Conservation (phyloP, 1,139 yeast species). For the Suhomyces anneliseae region DNA sequence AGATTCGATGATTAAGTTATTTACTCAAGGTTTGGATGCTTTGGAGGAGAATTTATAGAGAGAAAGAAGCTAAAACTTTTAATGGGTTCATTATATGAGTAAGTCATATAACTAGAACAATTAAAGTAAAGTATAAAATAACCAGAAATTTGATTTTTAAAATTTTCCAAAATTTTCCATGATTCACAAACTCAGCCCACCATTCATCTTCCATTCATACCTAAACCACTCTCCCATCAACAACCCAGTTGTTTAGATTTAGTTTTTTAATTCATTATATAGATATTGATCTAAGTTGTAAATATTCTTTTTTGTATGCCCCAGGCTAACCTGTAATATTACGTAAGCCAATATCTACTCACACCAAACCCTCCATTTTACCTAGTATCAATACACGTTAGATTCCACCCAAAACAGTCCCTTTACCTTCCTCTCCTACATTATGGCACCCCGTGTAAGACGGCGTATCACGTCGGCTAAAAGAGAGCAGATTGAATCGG, state of each 20-base stretch:
- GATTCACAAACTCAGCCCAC: too few relatives aligned
- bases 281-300: too few relatives aligned
- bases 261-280: too few relatives aligned
- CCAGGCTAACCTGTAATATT: not conserved
- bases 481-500: conserved; percentile 49
- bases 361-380: too few relatives aligned
- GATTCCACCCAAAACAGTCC: conserved; percentile 32
- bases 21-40: conserved; percentile 44
- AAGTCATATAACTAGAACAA: not conserved
- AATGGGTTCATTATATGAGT: not conserved
- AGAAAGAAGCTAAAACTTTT: not conserved
- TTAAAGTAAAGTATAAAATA: not conserved
- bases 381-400: not conserved
- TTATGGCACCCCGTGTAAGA: conserved; percentile 47
- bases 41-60: conserved; percentile 27
- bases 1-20: conserved; percentile 40
- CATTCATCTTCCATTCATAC: too few relatives aligned
- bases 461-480: conserved; percentile 49
- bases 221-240: too few relatives aligned
- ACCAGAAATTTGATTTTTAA: too few relatives aligned
- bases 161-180: too few relatives aligned
- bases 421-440: not conserved
- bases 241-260: too few relatives aligned
- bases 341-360: not conserved
- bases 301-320: too few relatives aligned